phyloP scores from a whole-genome alignment of 331 rosid genomes.

The Rosa hybrid region DNA sequence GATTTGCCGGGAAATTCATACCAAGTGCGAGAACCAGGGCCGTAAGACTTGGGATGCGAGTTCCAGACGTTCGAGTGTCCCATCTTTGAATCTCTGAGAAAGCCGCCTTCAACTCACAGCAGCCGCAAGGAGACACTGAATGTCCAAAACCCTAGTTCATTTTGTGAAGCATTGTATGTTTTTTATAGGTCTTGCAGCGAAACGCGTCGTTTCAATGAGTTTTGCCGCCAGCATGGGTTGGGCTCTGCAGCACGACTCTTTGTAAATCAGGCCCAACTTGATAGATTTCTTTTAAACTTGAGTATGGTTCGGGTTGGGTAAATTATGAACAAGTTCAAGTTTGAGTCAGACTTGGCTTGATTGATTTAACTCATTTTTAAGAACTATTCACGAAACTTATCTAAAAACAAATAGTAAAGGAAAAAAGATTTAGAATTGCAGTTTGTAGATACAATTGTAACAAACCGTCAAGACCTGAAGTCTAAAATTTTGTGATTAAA shows the following conservation, averaged over 20 bases:
- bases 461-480: too few species aligned
- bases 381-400: too few species aligned
- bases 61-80: constrained; percentile 56
- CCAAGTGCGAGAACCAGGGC: constrained; percentile 61
- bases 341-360: too few species aligned
- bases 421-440: too few species aligned
- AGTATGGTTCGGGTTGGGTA: too few species aligned
- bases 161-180: neutral
- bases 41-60: constrained; percentile 52
- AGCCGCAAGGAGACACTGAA: neutral
- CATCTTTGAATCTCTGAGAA: constrained; percentile 17
- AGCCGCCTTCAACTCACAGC: constrained; percentile 4
- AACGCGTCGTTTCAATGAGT: neutral
- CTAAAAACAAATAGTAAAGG: too few species aligned
- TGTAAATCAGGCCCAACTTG: neutral
- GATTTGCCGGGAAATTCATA: neutral
- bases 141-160: constrained; percentile 3
- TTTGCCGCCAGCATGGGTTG: neutral
- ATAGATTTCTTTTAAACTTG: too few species aligned
- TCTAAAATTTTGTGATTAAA: too few species aligned
- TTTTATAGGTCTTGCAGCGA: neutral
- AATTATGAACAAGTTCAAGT: too few species aligned
- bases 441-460: too few species aligned
- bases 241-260: neutral
- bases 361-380: too few species aligned